Base-by-base conservation (phyloP, 1,284 basidiomycete genomes). In the Ustilago bromivora region DNA sequence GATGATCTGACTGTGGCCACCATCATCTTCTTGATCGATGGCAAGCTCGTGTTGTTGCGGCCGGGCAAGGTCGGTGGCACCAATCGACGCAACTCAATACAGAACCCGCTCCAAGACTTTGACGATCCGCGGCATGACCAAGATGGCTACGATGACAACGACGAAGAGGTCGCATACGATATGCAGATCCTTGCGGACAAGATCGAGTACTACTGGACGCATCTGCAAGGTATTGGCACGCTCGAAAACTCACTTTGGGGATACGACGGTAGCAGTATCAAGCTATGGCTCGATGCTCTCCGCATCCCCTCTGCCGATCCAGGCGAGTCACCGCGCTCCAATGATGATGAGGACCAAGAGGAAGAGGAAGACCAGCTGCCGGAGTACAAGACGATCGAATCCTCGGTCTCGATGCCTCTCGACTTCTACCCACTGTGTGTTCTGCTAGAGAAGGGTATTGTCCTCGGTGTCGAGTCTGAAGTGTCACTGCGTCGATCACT, bases 181-280 rank as follows among this genome's bases (percentile, higher is more conserved):
- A 92, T 98, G 90, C 96, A 98, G 83, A 93, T 99, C 51, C 92
- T 99, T 34, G 94, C 96, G 0, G 94, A 98, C 81, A 91, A 92
- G 34, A 94, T 99, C 72, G 96, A 99, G 84, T 95, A 96, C 84
- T 99, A 96, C 87, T 99, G 96, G 96, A 98, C 96, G 51, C 96
- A 98, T 88, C 88, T 98, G 59, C 91, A 93, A 53, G 96, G 95
- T 0, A 94, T 98, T 40, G 93, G 92, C 3, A 92, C 94, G 2
- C 88, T 99, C 35, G 96, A 98, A 84, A 98, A 99, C 87, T 97
- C 95, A 9, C 88, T 99, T 13, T 99, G 96, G 96, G 96, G 92
- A 0, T 99, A 94, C 86, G 96, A 99, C 80, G 97, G 96, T 1
- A 89, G 90, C 67, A 91, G 91, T 12, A 93, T 99, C 83, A 89